Percentiles rank a stretch among this genome's conserved stretches.
phyloP scores from a whole-genome alignment of 2,329 filamentous ascomycete species.

The Aureobasidium vineae region DNA sequence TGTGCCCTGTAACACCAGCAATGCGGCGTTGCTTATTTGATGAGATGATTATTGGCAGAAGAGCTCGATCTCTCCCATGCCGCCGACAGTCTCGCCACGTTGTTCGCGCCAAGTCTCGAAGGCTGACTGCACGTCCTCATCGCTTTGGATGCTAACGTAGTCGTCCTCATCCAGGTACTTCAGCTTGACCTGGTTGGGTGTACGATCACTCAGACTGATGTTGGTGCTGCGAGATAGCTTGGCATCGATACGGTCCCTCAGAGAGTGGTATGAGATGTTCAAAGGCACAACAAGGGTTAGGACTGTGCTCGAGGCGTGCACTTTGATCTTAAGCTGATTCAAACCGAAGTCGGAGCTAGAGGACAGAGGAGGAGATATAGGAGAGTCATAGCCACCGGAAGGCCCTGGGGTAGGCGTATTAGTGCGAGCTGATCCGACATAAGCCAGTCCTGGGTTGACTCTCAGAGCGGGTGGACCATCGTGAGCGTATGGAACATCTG shows the following conservation, averaged over 20 bases:
- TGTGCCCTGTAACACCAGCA: conserved; percentile 5
- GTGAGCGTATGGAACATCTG: conserved; percentile 41
- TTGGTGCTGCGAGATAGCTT: conserved; percentile 86
- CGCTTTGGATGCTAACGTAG: conserved; percentile 87
- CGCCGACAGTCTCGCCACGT: conserved; percentile 57
- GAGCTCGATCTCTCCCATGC: conserved; percentile 85
- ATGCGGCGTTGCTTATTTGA: conserved; percentile 13
- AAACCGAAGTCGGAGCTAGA: conserved; percentile 30
- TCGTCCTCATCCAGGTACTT: conserved; percentile 93
- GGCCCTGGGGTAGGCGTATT: conserved; percentile 12
- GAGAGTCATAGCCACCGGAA: conserved; percentile 29
- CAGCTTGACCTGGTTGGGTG: conserved; percentile 65
- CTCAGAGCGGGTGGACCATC: conserved; percentile 51
- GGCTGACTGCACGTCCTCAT: conserved; percentile 94
- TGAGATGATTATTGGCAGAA: conserved; percentile 61
- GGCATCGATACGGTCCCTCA: conserved; percentile 93
- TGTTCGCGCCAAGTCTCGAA: conserved; percentile 92
- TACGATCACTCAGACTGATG: conserved; percentile 70
- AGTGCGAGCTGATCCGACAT: conserved; percentile 9
- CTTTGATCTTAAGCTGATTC: conserved; percentile 87
- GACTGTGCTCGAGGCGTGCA: conserved; percentile 88
- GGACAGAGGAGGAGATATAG: conserved; percentile 47
- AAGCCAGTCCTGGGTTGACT: conserved; percentile 20
- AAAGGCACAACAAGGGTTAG: conserved; percentile 94
- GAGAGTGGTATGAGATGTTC: conserved; percentile 89